Evolutionary conservation across 1,284 basidiomycete species (phyloP).

Genomic region (Porogramme epimiltina): DNA sequence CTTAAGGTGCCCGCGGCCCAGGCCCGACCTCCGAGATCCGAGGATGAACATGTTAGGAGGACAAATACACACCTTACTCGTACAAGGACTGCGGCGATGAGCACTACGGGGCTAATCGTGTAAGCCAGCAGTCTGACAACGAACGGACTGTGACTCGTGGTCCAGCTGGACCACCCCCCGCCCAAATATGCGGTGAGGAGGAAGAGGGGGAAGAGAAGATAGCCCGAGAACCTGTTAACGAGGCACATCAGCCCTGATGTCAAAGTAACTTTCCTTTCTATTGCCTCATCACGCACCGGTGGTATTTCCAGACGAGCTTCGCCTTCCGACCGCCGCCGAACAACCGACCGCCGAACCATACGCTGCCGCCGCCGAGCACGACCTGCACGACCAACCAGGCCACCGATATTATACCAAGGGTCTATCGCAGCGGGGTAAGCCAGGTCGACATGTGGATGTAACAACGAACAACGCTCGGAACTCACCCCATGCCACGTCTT

Average conservation of each 20-base stretch:
- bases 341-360: slow-evolving; percentile 64
- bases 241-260: background rate
- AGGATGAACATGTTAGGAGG: background rate
- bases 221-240: slow-evolving; percentile 60
- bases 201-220: slow-evolving; percentile 56
- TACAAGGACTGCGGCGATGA: slow-evolving; percentile 25
- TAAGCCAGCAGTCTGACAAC: slow-evolving; percentile 53
- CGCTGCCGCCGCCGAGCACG: slow-evolving; percentile 61
- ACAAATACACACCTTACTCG: slow-evolving; percentile 27
- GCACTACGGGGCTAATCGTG: slow-evolving; percentile 47
- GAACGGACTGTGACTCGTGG: slow-evolving; percentile 37
- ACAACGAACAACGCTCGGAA: slow-evolving; percentile 7
- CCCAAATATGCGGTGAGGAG: slow-evolving; percentile 62
- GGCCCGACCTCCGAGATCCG: no score
- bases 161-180: slow-evolving; percentile 66
- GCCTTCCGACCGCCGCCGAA: slow-evolving; percentile 70
- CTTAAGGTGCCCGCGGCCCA: no score
- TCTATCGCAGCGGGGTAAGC: slow-evolving; percentile 36
- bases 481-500: slow-evolving; percentile 70
- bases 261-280: no score
- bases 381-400: slow-evolving; percentile 59
- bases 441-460: background rate
- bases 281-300: slow-evolving; percentile 56
- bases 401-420: slow-evolving; percentile 56
- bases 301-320: slow-evolving; percentile 76